phyloP scores from a whole-genome alignment of 371 early-diverging fungal species.

The Haplosporangium sp. region DNA sequence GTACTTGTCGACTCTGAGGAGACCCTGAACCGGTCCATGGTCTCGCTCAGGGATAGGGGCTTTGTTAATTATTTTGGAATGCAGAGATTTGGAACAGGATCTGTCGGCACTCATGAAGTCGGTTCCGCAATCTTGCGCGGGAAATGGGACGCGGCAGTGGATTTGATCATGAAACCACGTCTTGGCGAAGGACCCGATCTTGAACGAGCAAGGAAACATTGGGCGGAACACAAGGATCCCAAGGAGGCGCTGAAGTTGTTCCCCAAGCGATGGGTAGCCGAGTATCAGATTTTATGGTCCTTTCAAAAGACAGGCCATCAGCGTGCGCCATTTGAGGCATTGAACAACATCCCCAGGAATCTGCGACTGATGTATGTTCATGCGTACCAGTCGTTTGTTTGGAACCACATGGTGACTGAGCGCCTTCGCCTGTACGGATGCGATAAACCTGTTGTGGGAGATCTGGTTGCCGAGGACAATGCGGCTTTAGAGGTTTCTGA shows the following conservation, averaged over 20 bases:
- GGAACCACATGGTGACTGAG: constrained; percentile 91
- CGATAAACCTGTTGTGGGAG: constrained; percentile 81
- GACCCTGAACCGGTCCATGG: constrained; percentile 66
- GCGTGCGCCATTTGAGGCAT: constrained; percentile 70
- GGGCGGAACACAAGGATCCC: constrained; percentile 76
- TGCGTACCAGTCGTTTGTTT: constrained; percentile 96
- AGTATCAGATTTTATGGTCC: constrained; percentile 69
- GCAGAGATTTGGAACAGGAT: constrained; percentile 97
- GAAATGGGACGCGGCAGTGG: constrained; percentile 81
- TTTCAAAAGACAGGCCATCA: constrained; percentile 59
- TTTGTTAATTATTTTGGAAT: constrained; percentile 98
- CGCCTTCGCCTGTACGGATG: constrained; percentile 80
- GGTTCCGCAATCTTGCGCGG: constrained; percentile 86
- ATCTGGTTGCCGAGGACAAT: constrained; percentile 74
- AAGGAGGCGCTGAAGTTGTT: constrained; percentile 69
- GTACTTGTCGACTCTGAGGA: constrained; percentile 56
- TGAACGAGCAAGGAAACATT: constrained; percentile 72
- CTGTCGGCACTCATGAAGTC: constrained; percentile 86
- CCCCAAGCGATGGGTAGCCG: constrained; percentile 80
- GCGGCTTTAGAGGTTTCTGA: constrained; percentile 20
- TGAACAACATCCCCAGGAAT: constrained; percentile 85
- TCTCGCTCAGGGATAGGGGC: constrained; percentile 73
- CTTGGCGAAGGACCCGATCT: constrained; percentile 68
- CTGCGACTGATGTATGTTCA: constrained; percentile 95
- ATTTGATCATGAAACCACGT: constrained; percentile 85